Percentiles rank a stretch among this genome's conserved stretches.
These are phyloP conservation scores for Malbranchea zuffiana DNA, from an alignment of 2,329 filamentous ascomycete genomes.

Conservation along the genomic window DNA sequence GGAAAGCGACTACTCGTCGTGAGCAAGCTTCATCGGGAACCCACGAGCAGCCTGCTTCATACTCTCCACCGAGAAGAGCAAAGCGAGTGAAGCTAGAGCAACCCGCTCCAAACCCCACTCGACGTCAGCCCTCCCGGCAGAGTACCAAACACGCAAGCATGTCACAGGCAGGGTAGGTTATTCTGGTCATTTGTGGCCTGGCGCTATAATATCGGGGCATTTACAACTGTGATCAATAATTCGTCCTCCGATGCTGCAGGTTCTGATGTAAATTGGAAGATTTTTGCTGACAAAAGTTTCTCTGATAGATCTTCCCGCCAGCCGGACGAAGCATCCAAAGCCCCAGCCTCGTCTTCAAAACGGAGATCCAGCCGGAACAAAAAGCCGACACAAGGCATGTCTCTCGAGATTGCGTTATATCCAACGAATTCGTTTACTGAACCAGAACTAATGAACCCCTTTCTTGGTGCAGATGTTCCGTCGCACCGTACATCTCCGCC, in stretches of 20 bases:
- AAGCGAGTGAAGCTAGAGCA: constrained; percentile 61
- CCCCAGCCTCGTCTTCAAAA: constrained; percentile 53
- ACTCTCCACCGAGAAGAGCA: constrained; percentile 43
- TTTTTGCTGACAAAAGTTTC: too few species aligned
- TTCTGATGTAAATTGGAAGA: constrained; percentile 2
- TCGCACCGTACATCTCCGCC: constrained; percentile 24
- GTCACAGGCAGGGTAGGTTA: constrained; percentile 34
- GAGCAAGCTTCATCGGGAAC: constrained; percentile 24
- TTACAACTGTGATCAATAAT: constrained; percentile 1
- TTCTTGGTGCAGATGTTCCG: constrained; percentile 23
- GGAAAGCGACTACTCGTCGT: constrained; percentile 54
- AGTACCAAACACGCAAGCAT: constrained; percentile 28
- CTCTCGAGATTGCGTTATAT: constrained; percentile 3
- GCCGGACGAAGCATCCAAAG: constrained; percentile 50
- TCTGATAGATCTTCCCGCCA: constrained; percentile 50
- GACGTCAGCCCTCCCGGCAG: constrained; percentile 38
- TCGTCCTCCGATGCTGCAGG: background rate
- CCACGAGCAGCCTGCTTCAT: constrained; percentile 5
- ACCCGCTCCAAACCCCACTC: constrained; percentile 29
- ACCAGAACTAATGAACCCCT: too few species aligned
- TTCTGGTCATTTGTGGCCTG: constrained; percentile 10
- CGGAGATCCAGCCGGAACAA: constrained; percentile 64
- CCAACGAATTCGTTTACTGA: background rate
- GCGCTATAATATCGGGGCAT: background rate
- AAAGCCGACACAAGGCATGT: constrained; percentile 47